Evolutionary conservation across 768 basidiomycete genomes (phyloP), one percentile per base, ranked within the genome.

Genomic region (Boletus reticuloceps): DNA sequence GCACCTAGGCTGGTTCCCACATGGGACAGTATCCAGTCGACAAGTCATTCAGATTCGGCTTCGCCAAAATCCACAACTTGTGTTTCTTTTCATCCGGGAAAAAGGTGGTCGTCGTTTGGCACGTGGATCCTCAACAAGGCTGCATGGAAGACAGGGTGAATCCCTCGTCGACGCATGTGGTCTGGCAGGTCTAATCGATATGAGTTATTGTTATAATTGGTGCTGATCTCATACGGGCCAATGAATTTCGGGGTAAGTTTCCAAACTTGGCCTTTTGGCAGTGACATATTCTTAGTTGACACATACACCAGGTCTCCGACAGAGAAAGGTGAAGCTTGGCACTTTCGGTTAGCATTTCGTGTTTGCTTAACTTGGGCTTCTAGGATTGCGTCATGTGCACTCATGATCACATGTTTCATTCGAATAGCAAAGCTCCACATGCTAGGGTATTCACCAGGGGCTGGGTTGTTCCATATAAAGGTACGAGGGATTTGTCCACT

Each of bases 321-420:
- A 1, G 1, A 6, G 11, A 53, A 47, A 1, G 45, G 45, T 4
- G 14, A 3, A 0, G 25, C 8, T 0, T 51, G 50, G 0, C 69
- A 51, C 1, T 63, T 54, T 1, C 53, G 36, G 47, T 77, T 77
- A 0, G 72, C 66, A 4, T 47, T 37, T 0, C 55, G n/a, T 0
- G 71, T 74, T 34, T 77, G 72, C 51, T 75, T 76, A 53, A 25
- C 25, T 25, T 1, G 6, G 25, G 25, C 25, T 1, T 53, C 61
- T 0, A 76, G n/a, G 1, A 75, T 67, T 0, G 60, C 47, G 43
- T 76, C 68, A 34, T 77, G 76, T 0, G 71, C 73, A 0, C 39
- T 16, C 56, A 76, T 64, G 0, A 75, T 40, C 0, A 73, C 69
- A 0, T 55, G n/a, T 44, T 70, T 71, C 50, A 70, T 64, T 9